These are phyloP conservation scores for Chlamydomonas urium DNA, from an alignment of 139 green algal genomes.

Conservation along the genomic window DNA sequence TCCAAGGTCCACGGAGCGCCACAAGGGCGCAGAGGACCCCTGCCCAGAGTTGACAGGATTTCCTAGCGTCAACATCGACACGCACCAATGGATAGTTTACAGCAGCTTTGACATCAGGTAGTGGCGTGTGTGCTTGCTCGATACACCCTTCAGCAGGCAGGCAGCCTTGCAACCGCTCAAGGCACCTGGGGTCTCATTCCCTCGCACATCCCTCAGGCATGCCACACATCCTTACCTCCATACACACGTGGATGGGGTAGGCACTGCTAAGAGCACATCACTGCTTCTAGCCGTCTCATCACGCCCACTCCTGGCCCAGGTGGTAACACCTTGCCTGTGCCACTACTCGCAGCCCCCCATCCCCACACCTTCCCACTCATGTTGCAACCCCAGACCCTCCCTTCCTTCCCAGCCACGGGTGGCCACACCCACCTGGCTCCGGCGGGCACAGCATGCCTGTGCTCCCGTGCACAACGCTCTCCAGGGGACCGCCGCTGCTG, in stretches of 20 bases:
- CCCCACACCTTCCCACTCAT: neutral
- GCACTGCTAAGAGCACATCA: no score
- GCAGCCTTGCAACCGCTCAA: neutral
- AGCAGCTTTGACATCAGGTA: neutral
- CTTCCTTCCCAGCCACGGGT: neutral
- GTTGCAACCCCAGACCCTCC: neutral
- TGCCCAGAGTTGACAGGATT: neutral
- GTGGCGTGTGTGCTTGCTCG: no score
- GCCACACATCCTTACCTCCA: no score
- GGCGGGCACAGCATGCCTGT: slow-evolving; percentile 72
- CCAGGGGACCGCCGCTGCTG: slow-evolving; percentile 76
- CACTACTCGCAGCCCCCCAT: neutral
- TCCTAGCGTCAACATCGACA: neutral
- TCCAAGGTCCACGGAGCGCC: neutral
- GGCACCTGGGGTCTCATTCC: neutral
- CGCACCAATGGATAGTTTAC: neutral
- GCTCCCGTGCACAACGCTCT: slow-evolving; percentile 64
- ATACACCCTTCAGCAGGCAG: no score
- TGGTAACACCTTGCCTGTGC: slow-evolving; percentile 2
- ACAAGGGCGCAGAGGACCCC: neutral
- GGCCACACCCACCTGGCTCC: slow-evolving; percentile 16
- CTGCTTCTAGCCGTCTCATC: no score
- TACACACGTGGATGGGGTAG: no score
- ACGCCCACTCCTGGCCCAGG: no score
- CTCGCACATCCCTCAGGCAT: no score